A percentile compares a stretch with the other conserved stretches of the same genome.
These are phyloP conservation scores for Globisporangium spinosum DNA, from an alignment of 352 stramenopile species.

Conservation along the genomic window DNA sequence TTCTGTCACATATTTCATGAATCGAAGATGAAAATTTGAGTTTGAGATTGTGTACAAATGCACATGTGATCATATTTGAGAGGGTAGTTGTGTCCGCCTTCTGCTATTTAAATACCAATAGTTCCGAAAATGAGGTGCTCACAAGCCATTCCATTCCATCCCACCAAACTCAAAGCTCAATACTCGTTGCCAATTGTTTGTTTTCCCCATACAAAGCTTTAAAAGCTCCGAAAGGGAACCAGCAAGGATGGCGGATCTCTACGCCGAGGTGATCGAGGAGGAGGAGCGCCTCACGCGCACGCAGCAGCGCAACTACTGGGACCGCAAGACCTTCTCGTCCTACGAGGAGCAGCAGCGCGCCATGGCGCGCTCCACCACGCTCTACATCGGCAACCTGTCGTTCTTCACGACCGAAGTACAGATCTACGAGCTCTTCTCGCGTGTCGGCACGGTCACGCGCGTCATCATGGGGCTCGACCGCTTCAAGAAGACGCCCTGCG, in stretches of 20 bases:
- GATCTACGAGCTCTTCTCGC: constrained; percentile 93
- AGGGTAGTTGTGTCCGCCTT: neutral
- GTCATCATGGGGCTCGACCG: constrained; percentile 96
- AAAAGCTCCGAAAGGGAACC: neutral
- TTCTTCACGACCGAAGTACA: constrained; percentile 96
- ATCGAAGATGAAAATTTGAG: neutral
- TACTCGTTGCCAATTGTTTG: neutral
- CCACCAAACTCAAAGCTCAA: neutral
- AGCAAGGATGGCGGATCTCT: constrained; percentile 48
- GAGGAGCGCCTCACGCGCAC: constrained; percentile 60
- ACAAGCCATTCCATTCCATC: neutral
- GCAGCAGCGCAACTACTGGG: constrained; percentile 91
- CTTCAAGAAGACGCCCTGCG: constrained; percentile 94
- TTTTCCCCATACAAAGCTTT: constrained; percentile 2
- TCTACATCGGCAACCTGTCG: constrained; percentile 97
- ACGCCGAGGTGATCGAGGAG: constrained; percentile 32
- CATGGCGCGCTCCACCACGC: constrained; percentile 86
- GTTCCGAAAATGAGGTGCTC: neutral
- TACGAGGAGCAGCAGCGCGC: constrained; percentile 92
- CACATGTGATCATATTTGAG: neutral
- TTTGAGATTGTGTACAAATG: neutral
- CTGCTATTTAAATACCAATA: neutral
- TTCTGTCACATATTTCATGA: neutral
- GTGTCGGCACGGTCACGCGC: constrained; percentile 88
- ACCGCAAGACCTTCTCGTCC: constrained; percentile 91